These are phyloP conservation scores for Thelonectria olida DNA, from an alignment of 2,329 filamentous ascomycete species.

Conservation along the genomic window DNA sequence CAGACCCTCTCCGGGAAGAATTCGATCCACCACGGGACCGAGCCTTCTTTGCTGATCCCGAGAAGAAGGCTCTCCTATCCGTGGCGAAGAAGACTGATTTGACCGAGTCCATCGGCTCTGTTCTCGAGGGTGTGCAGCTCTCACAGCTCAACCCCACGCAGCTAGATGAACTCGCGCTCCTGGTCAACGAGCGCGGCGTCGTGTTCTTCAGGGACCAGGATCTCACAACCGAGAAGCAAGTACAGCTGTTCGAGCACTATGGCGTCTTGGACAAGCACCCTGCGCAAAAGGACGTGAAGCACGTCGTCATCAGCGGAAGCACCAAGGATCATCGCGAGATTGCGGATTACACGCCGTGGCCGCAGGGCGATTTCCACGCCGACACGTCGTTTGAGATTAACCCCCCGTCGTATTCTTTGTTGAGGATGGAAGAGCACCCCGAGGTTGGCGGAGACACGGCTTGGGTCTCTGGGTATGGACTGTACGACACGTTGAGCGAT, in stretches of 20 bases:
- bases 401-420: constrained; percentile 59
- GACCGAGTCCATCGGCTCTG: constrained; percentile 54
- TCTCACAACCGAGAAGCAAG: constrained; percentile 51
- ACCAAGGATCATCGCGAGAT: constrained; percentile 55
- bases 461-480: constrained; percentile 57
- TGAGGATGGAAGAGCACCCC: constrained; percentile 61
- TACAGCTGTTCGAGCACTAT: constrained; percentile 57
- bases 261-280: constrained; percentile 58
- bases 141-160: constrained; percentile 54
- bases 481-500: constrained; percentile 55
- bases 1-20: constrained; percentile 7
- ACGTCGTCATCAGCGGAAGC: constrained; percentile 56
- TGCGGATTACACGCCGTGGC: constrained; percentile 50
- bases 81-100: constrained; percentile 50
- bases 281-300: constrained; percentile 49
- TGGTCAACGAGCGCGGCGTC: constrained; percentile 57
- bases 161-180: constrained; percentile 59
- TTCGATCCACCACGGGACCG: constrained; percentile 39
- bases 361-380: constrained; percentile 53
- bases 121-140: constrained; percentile 52
- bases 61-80: constrained; percentile 53
- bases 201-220: constrained; percentile 60
- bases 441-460: constrained; percentile 57
- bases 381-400: constrained; percentile 62
- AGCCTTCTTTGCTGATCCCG: constrained; percentile 53